Base-by-base conservation (phyloP, 805 yeast genomes). In the Vanderwaltozyma polyspora region DNA sequence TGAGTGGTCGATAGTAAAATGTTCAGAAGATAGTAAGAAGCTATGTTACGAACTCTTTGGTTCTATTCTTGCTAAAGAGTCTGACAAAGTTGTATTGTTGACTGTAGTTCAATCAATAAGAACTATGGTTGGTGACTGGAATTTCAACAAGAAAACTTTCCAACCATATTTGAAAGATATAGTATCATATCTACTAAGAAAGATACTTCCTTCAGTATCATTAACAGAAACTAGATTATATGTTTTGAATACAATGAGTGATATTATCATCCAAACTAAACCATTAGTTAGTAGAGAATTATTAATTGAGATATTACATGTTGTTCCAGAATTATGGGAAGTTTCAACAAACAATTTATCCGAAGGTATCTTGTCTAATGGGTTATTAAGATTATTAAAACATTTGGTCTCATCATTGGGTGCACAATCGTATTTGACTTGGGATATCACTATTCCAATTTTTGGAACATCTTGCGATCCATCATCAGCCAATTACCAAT, bases 311-410 rank as follows among this genome's bases (percentile, higher is more conserved):
- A 59, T 80, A 17, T 57, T 80, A 19, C 55, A 56, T 29, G 46
- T 68, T n/a, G 66, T 87, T n/a, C 94, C 95, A 0, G 57, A 61
- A 9, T 62, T 79, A 48, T 87, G 96, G 96, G 79, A 80, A 27
- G 55, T 62, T 3, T 68, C 84, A 0, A 50, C 48, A 3, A 49
- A 36, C 28, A 52, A 52, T 31, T 41, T 49, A 6, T 43, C 53
- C 1, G 59, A 55, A 36, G 45, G 57, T 5, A 71, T 73, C 18
- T 48, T 71, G 31, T 70, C 74, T 29, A 70, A 66, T 39, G 64
- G 72, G 9, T 49, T 73, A 33, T 44, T 74, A 32, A 60, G 93
- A 45, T 61, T 80, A 9, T 57, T 81, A 37, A 71, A 69, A 41
- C 71, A 74, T 44, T 52, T 79, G 36, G 69, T 71, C 0, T 55